phyloP scores from a whole-genome alignment of 805 yeast genomes.

The Candida silvatica region DNA sequence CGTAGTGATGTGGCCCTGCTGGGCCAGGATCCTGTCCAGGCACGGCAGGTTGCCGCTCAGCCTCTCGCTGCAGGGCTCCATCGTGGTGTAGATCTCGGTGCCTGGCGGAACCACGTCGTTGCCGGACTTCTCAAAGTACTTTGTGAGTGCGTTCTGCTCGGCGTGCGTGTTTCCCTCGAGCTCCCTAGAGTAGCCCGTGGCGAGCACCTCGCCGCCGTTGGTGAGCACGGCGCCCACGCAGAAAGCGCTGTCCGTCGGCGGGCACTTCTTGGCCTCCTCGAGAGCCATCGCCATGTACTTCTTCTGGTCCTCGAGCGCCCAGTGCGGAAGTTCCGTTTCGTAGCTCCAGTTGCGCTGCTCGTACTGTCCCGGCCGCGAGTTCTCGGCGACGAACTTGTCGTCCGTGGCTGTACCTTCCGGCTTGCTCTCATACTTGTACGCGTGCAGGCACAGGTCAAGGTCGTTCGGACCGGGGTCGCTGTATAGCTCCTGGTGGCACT shows the following conservation, averaged over 20 bases:
- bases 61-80: conserved; percentile 94
- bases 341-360: conserved; percentile 47
- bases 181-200: conserved; percentile 86
- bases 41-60: conserved; percentile 90
- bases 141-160: conserved; percentile 87
- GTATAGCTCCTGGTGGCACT: conserved; percentile 64
- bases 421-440: conserved; percentile 61
- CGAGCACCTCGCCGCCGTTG: conserved; percentile 53
- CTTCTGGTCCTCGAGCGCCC: conserved; percentile 62
- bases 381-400: neutral
- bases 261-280: conserved; percentile 71
- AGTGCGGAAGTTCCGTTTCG: conserved; percentile 67
- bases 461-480: conserved; percentile 89
- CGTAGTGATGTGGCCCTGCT: conserved; percentile 42
- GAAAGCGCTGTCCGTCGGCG: conserved; percentile 76
- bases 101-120: conserved; percentile 53
- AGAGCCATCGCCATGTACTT: conserved; percentile 70
- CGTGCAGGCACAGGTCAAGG: conserved; percentile 85
- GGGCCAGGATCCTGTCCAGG: conserved; percentile 58
- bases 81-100: conserved; percentile 81
- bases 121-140: conserved; percentile 40
- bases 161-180: conserved; percentile 95
- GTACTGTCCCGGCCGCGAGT: neutral
- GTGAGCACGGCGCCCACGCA: conserved; percentile 91
- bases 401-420: conserved; percentile 18